Conservation (phyloP, 495 filamentous ascomycete species). For the Neurospora terricola region DNA sequence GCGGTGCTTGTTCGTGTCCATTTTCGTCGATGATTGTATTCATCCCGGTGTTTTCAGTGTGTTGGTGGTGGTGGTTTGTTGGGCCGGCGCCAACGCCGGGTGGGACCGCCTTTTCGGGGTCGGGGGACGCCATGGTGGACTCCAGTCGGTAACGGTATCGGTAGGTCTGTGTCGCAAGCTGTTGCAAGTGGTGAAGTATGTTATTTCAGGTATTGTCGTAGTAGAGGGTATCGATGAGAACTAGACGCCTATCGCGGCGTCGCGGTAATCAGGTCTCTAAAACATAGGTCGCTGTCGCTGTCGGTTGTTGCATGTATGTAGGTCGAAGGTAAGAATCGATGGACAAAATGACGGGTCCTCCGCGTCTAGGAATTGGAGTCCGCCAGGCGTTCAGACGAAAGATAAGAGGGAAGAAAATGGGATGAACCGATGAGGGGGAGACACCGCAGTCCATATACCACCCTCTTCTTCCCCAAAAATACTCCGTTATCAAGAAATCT, state of each 20-base stretch:
- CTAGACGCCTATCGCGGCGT: not conserved
- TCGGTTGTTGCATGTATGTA: not conserved
- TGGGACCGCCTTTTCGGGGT: conserved; percentile 5
- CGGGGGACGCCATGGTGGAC: not conserved
- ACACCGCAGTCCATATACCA: not conserved
- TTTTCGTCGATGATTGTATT: not conserved
- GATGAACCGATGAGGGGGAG: not conserved
- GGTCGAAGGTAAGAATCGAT: not conserved
- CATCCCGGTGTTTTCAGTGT: not conserved
- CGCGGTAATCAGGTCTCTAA: not conserved
- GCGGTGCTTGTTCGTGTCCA: conserved; percentile 18
- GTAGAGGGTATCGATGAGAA: not conserved
- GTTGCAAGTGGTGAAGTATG: not conserved
- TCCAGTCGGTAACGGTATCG: not conserved
- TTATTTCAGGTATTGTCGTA: not conserved
- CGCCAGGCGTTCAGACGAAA: not conserved
- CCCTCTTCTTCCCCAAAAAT: not conserved
- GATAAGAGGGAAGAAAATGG: not conserved
- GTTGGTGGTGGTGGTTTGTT: not conserved
- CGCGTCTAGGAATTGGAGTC: not conserved
- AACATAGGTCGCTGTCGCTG: not conserved
- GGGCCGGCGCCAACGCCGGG: not conserved
- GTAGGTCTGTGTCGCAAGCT: no score
- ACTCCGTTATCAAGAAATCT: not conserved
- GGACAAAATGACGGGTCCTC: not conserved